Percentiles rank a stretch among this genome's conserved stretches.
phyloP scores from a whole-genome alignment of 164 flowering plant species.

The Taxillus chinensis region DNA sequence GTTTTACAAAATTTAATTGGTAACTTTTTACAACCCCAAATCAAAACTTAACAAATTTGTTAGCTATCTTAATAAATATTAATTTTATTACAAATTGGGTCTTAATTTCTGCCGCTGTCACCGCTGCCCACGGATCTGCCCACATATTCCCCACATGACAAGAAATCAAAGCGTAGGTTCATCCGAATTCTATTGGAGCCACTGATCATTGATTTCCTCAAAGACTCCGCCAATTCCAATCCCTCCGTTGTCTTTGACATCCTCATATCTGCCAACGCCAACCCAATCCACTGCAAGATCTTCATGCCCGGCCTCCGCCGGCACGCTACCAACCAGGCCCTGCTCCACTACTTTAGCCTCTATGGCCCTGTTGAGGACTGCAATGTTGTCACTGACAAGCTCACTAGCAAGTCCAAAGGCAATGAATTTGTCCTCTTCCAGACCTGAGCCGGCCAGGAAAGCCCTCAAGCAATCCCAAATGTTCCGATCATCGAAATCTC shows the following conservation, averaged over 20 bases:
- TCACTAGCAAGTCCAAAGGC: constrained; percentile 34
- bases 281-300: constrained; percentile 37
- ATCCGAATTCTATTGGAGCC: constrained; percentile 27
- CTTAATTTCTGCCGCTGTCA: too few relatives aligned
- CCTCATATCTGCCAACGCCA: constrained; percentile 14
- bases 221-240: constrained; percentile 18
- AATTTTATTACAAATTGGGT: too few relatives aligned
- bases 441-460: constrained; percentile 17
- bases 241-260: constrained; percentile 11
- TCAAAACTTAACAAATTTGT: too few relatives aligned
- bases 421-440: constrained; percentile 31
- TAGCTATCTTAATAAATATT: too few relatives aligned
- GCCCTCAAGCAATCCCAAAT: constrained; percentile 33
- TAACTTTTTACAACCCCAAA: too few relatives aligned
- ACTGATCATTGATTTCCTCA: constrained; percentile 24
- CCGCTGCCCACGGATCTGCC: too few relatives aligned
- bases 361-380: constrained; percentile 33
- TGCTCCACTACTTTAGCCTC: constrained; percentile 15
- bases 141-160: neutral
- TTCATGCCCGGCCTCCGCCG: constrained; percentile 40
- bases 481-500: too few relatives aligned
- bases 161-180: constrained; percentile 11
- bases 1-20: too few relatives aligned
- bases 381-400: constrained; percentile 26
- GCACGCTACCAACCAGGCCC: constrained; percentile 30